These are phyloP conservation scores for Linnemannia schmuckeri DNA, from an alignment of 192 early-diverging fungal species.

Conservation along the genomic window DNA sequence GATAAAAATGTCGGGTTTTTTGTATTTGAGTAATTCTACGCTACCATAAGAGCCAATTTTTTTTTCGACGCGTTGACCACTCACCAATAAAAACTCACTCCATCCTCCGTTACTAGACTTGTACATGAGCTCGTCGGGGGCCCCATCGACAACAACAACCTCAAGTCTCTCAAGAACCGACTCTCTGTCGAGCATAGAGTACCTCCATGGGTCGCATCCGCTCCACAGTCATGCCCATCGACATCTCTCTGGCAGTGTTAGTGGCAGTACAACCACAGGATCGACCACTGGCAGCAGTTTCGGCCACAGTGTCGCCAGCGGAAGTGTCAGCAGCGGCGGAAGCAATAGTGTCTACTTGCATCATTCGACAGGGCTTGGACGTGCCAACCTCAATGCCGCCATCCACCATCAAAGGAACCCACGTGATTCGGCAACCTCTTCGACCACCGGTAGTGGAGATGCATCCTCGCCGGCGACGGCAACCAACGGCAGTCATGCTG, in stretches of 20 bases:
- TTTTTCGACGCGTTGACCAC: not conserved
- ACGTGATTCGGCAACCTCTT: not conserved
- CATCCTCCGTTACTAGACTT: slow-evolving; percentile 27
- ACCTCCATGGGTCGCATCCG: slow-evolving; percentile 24
- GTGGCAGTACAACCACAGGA: slow-evolving; percentile 28
- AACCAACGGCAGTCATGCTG: not conserved
- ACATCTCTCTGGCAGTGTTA: slow-evolving; percentile 16
- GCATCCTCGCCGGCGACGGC: not conserved
- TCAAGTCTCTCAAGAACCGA: slow-evolving; percentile 52
- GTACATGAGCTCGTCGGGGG: slow-evolving; percentile 44
- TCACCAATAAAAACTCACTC: not conserved
- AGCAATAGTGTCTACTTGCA: slow-evolving; percentile 11
- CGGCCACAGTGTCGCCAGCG: slow-evolving; percentile 20
- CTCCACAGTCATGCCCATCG: slow-evolving; percentile 8
- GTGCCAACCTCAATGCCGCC: slow-evolving; percentile 41
- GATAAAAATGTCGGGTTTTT: not conserved
- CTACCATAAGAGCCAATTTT: not conserved
- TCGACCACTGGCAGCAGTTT: slow-evolving; percentile 35
- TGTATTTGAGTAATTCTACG: not conserved
- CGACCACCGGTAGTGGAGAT: not conserved
- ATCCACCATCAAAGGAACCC: slow-evolving; percentile 28
- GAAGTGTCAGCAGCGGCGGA: slow-evolving; percentile 14
- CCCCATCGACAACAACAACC: slow-evolving; percentile 37
- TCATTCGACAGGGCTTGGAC: slow-evolving; percentile 31
- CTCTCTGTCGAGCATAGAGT: slow-evolving; percentile 49